Evolutionary conservation across 306 rosid species (phyloP).

Genomic region (Inga leiocalycina): DNA sequence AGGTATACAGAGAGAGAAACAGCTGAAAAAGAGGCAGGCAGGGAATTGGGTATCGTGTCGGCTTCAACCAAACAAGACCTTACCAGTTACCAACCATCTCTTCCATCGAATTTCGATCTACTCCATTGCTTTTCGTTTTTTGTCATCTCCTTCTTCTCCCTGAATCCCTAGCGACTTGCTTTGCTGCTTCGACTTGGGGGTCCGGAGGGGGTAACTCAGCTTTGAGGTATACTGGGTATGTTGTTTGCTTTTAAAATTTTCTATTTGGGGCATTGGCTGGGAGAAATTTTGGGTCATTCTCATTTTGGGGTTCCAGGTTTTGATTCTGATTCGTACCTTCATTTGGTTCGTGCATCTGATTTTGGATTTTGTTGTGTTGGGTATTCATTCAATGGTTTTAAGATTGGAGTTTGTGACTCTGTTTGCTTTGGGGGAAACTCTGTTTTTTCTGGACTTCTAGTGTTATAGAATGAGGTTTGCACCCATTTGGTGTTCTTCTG

Average conservation of each 20-base stretch:
- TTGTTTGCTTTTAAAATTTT: not conserved
- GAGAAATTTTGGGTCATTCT: not conserved
- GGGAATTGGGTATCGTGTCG: slow-evolving; percentile 71
- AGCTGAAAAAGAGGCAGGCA: slow-evolving; percentile 27
- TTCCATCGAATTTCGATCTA: slow-evolving; percentile 37
- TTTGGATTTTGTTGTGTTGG: not conserved
- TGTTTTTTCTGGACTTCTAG: too few species aligned
- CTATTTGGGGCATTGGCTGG: not conserved
- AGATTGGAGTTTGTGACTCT: not conserved
- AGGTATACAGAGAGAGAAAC: not conserved
- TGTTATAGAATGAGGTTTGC: not conserved
- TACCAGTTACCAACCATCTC: slow-evolving; percentile 37
- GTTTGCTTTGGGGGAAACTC: not conserved
- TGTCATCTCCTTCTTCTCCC: slow-evolving; percentile 12
- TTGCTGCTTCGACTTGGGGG: not conserved
- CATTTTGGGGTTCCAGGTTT: not conserved
- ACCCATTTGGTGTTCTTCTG: not conserved
- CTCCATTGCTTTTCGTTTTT: not conserved
- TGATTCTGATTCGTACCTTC: not conserved
- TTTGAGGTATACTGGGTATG: slow-evolving; percentile 10
- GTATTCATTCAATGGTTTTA: slow-evolving; percentile 34
- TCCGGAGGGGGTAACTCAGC: slow-evolving; percentile 10
- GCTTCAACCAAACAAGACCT: slow-evolving; percentile 91
- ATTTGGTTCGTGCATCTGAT: not conserved
- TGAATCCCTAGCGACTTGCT: slow-evolving; percentile 30